A percentile compares a stretch with the other conserved stretches of the same genome.
Evolutionary conservation across 73 alveolate species (phyloP).

Genomic region (Paramecium caudatum): DNA sequence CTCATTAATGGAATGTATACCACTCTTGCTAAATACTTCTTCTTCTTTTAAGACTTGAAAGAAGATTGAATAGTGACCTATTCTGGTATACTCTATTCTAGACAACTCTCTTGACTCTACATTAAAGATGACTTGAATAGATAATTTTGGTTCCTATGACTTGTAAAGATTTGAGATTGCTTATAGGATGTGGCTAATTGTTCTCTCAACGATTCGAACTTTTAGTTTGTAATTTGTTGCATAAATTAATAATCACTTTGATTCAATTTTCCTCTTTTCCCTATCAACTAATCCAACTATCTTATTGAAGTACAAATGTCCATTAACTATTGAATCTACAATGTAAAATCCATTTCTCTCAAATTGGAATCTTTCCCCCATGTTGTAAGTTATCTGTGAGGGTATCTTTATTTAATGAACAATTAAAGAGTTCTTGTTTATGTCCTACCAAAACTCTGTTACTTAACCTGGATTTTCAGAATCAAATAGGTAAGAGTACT

Average conservation of each 20-base stretch:
- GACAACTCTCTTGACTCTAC: not conserved
- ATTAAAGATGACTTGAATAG: not conserved
- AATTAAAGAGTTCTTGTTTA: constrained; percentile 88
- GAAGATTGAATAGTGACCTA: constrained; percentile 4
- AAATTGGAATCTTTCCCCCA: constrained; percentile 92
- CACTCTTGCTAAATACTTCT: constrained; percentile 16
- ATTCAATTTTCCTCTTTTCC: not conserved
- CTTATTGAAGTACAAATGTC: constrained; percentile 78
- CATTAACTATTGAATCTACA: constrained; percentile 87
- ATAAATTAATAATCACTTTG: constrained; percentile 7
- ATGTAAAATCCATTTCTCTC: constrained; percentile 93
- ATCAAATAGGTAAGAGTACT: constrained; percentile 89
- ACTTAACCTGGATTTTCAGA: constrained; percentile 85
- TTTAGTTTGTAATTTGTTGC: constrained; percentile 37
- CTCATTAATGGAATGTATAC: not conserved
- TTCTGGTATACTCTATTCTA: not conserved
- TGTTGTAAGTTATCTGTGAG: constrained; percentile 74
- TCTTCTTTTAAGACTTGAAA: not conserved
- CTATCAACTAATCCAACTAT: constrained; percentile 73
- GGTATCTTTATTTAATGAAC: constrained; percentile 84
- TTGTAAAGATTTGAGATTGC: constrained; percentile 18
- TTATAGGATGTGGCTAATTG: constrained; percentile 37
- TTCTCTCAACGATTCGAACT: constrained; percentile 32
- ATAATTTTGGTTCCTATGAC: not conserved
- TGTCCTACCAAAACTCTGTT: constrained; percentile 89